Evolutionary conservation across 306 rosid genomes (phyloP).

Genomic region (Gastrolobium villosum): DNA sequence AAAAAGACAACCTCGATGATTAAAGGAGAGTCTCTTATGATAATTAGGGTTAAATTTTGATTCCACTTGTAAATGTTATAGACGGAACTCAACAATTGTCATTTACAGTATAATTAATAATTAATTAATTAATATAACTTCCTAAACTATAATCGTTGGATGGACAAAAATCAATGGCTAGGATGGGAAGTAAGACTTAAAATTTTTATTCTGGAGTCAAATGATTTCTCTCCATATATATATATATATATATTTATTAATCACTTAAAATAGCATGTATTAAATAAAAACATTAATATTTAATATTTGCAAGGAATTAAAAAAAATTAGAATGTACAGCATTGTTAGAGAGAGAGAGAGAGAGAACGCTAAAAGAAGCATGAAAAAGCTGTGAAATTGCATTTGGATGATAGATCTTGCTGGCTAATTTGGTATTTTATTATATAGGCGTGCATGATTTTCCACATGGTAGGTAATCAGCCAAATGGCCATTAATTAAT

Average conservation of each 20-base stretch:
- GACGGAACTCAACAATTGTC: too few relatives aligned
- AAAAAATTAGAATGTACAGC: neutral
- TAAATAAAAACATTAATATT: neutral
- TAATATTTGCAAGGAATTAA: neutral
- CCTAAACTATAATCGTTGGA: too few relatives aligned
- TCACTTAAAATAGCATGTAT: neutral
- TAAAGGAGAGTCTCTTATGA: neutral
- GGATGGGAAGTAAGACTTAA: too few relatives aligned
- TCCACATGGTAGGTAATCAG: constrained; percentile 54
- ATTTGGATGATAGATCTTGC: neutral
- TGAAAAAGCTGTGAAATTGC: neutral
- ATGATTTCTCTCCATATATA: too few relatives aligned
- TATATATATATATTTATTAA: too few relatives aligned
- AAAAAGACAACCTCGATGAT: neutral
- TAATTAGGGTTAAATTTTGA: neutral
- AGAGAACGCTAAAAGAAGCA: neutral
- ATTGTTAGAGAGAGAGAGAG: neutral
- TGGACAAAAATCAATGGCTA: too few relatives aligned
- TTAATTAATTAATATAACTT: too few relatives aligned
- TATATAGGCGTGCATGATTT: constrained; percentile 26
- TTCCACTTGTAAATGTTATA: too few relatives aligned
- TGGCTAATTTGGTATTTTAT: neutral
- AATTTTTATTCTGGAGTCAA: too few relatives aligned
- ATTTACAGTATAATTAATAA: too few relatives aligned
- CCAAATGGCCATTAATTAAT: constrained; percentile 45